Evolutionary conservation across 2,329 filamentous ascomycete genomes (phyloP).

Genomic region (Colletotrichum gigasporum): DNA sequence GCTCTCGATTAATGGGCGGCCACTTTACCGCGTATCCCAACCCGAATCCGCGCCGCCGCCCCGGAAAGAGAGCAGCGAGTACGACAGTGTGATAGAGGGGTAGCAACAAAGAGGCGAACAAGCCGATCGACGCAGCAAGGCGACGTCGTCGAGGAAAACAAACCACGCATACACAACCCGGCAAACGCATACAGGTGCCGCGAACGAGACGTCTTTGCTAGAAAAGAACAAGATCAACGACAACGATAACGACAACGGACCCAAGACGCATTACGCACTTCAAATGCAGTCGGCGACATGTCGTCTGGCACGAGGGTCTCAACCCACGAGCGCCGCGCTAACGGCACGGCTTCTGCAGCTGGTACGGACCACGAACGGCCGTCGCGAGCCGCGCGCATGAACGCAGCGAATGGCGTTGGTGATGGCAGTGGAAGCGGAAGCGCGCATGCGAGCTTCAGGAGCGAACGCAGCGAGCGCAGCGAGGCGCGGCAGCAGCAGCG

Average conservation of each 20-base stretch:
- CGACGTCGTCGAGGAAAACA: no score
- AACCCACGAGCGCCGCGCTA: conserved; percentile 52
- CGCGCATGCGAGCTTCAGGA: conserved; percentile 42
- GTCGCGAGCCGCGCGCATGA: conserved; percentile 43
- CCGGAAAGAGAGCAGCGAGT: not conserved
- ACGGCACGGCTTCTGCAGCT: conserved; percentile 40
- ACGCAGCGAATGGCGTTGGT: conserved; percentile 27
- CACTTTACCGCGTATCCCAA: conserved; percentile 23
- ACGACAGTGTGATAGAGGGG: conserved; percentile 21
- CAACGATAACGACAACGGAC: no score
- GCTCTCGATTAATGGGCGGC: conserved; percentile 16
- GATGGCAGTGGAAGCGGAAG: conserved; percentile 10
- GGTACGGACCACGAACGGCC: conserved; percentile 43
- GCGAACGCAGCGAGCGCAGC: conserved; percentile 37
- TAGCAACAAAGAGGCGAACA: conserved; percentile 6
- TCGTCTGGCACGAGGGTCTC: conserved; percentile 54
- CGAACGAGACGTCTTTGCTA: not conserved
- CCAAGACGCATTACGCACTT: not conserved
- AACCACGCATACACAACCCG: not conserved
- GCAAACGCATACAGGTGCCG: not conserved
- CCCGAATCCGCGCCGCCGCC: no score
- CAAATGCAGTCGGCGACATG: conserved; percentile 52
- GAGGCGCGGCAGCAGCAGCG: conserved; percentile 24
- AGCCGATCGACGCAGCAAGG: not conserved
- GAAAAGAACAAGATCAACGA: not conserved